phyloP scores from a whole-genome alignment of 164 flowering plant species.

The Santalum album region DNA sequence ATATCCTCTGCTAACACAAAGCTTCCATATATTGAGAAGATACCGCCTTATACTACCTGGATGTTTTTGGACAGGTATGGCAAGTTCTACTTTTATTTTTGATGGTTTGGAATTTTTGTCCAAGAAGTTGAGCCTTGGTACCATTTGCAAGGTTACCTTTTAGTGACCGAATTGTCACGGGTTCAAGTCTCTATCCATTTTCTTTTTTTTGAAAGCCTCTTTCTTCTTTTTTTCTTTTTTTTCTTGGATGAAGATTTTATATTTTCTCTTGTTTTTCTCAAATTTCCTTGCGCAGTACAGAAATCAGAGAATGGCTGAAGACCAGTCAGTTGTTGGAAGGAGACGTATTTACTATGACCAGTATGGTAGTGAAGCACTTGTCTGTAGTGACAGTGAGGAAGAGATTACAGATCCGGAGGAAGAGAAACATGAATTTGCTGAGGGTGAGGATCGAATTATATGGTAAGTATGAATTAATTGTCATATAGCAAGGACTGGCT shows the following conservation, averaged over 20 bases:
- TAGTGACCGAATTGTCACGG: too few species aligned
- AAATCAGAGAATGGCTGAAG: constrained; percentile 98
- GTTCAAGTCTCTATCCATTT: too few species aligned
- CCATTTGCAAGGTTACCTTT: too few species aligned
- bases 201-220: not conserved
- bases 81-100: too few species aligned
- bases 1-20: constrained; percentile 28
- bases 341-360: constrained; percentile 92
- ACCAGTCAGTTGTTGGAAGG: constrained; percentile 91
- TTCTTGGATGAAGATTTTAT: constrained; percentile 10
- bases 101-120: too few species aligned
- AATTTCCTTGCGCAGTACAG: constrained; percentile 43
- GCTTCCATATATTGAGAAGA: constrained; percentile 62
- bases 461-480: constrained; percentile 39
- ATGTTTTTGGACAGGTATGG: constrained; percentile 75
- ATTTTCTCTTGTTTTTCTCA: constrained; percentile 21
- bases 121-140: too few species aligned
- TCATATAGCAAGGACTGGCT: not conserved
- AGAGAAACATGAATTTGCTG: constrained; percentile 76
- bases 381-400: constrained; percentile 97
- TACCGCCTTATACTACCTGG: constrained; percentile 94
- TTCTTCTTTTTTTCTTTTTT: not conserved
- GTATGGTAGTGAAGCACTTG: constrained; percentile 79
- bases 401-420: constrained; percentile 67
- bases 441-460: constrained; percentile 74